Evolutionary conservation across 768 basidiomycete genomes (phyloP).

Genomic region (Kwoniella dejecticola): DNA sequence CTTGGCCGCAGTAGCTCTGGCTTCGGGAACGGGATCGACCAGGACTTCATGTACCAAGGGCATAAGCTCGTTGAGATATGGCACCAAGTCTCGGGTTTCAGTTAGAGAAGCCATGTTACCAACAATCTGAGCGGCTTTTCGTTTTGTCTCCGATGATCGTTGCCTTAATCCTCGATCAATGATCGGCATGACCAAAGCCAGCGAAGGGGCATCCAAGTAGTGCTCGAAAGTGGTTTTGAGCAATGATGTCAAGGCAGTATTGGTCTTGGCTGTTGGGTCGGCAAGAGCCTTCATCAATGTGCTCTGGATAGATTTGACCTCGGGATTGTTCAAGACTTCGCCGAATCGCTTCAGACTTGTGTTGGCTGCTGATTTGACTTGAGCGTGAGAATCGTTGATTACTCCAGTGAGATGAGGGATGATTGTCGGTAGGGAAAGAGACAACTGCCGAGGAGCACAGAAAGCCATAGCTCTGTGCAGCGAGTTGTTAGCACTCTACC

Average conservation of each 20-base stretch:
- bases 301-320: constrained; percentile 87
- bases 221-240: constrained; percentile 96
- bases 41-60: constrained; percentile 90
- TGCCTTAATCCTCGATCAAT: constrained; percentile 89
- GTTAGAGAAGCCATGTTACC: constrained; percentile 72
- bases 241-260: constrained; percentile 77
- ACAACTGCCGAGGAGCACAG: constrained; percentile 91
- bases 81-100: constrained; percentile 73
- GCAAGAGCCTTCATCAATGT: constrained; percentile 90
- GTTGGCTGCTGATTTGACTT: constrained; percentile 90
- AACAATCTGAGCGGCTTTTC: constrained; percentile 93
- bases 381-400: constrained; percentile 94
- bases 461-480: constrained; percentile 81
- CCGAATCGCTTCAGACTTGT: constrained; percentile 96
- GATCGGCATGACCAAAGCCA: constrained; percentile 95
- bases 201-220: constrained; percentile 94
- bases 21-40: constrained; percentile 96
- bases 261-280: constrained; percentile 82
- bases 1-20: constrained; percentile 94
- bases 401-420: constrained; percentile 94
- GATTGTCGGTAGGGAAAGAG: constrained; percentile 90
- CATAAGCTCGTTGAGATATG: constrained; percentile 83
- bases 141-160: constrained; percentile 89
- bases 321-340: constrained; percentile 96
- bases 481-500: constrained; percentile 9